Base-by-base conservation (phyloP, 2,329 filamentous ascomycete genomes). In the Sporothrix protearum region DNA sequence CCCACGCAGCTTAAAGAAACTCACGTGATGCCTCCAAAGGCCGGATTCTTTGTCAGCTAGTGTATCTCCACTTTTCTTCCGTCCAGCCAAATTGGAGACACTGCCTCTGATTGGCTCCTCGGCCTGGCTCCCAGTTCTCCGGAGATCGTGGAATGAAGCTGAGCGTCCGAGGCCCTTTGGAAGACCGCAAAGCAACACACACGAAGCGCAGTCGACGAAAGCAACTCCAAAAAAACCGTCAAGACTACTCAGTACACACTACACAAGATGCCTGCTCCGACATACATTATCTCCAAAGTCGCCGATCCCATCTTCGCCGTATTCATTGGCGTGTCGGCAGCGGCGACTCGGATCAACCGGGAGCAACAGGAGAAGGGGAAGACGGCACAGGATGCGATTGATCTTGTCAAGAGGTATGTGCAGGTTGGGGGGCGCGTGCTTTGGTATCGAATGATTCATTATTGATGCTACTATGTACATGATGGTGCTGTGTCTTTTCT, bases 251-350 rank as follows among this genome's bases (percentile, higher is more conserved):
- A n/a, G n/a, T n/a, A 47, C 3, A 22, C 28, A 66, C 55, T 12
- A 71, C 7, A 78, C 30, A 78, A 28, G 66, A 88, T 88, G 86
- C 79, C 86, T 74, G 80, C 83, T 28, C 85, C 86, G 5, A 83
- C 85, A 1, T 89, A 88, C 77, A 88, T 89, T 73, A 87, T 89
- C 71, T 88, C 87, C n/a, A 82, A 83, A 76, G 82, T 83, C 8
- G 86, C 83, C 22, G 87, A 89, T 74, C 87, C 87, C 22, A 83
- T 89, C 47, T 89, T 89, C 69, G 87, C 86, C 51, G 76, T 89
- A 16, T 77, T 84, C 71, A 88, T 89, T 69, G 87, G 87, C 22
- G 75, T 88, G 36, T 83, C 83, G 30, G 87, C 87, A 1, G 86
- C 87, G 33, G 84, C 80, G 10, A 84, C 83, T 57, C 83, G 87